Conservation (phyloP, 192 early-diverging fungal genomes). For the Coemansia sp. region DNA sequence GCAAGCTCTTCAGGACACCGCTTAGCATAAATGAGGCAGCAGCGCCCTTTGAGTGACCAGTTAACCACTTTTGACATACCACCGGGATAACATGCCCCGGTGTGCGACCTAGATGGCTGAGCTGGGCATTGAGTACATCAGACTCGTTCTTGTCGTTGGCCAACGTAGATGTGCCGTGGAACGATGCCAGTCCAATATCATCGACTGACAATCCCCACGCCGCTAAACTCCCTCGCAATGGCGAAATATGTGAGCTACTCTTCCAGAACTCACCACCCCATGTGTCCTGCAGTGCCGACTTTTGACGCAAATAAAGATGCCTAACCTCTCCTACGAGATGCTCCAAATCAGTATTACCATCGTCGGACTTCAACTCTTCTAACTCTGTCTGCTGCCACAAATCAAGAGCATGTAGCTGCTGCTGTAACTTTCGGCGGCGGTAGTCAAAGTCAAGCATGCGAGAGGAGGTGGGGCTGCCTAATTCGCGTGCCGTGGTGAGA, state of each 20-base stretch:
- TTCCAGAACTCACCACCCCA: conserved; percentile 80
- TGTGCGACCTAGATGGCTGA: conserved; percentile 81
- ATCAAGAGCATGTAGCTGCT: conserved; percentile 10
- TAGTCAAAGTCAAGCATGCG: conserved; percentile 76
- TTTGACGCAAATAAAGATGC: conserved; percentile 9
- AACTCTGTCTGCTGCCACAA: conserved; percentile 11
- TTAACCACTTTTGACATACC: conserved; percentile 90
- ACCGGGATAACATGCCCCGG: conserved; percentile 77
- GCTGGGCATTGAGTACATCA: conserved; percentile 79
- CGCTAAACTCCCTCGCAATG: conserved; percentile 84
- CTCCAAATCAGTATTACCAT: conserved; percentile 35
- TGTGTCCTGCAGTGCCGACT: conserved; percentile 22
- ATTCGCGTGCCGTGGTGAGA: conserved; percentile 81
- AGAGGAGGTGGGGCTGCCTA: conserved; percentile 49
- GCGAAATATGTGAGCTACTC: conserved; percentile 71
- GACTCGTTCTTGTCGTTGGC: conserved; percentile 98
- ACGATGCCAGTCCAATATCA: conserved; percentile 89
- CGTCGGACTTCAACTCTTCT: not conserved
- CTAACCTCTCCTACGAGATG: conserved; percentile 8
- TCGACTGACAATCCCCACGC: conserved; percentile 84
- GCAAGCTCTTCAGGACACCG: conserved; percentile 77
- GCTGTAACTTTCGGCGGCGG: conserved; percentile 70
- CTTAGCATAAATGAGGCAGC: conserved; percentile 95
- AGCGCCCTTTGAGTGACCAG: conserved; percentile 87
- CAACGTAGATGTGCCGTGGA: too few relatives aligned